Percentiles rank a stretch among this genome's conserved stretches.
Conservation (phyloP, 495 filamentous ascomycete genomes). For the Penicillium macrosclerotiorum region DNA sequence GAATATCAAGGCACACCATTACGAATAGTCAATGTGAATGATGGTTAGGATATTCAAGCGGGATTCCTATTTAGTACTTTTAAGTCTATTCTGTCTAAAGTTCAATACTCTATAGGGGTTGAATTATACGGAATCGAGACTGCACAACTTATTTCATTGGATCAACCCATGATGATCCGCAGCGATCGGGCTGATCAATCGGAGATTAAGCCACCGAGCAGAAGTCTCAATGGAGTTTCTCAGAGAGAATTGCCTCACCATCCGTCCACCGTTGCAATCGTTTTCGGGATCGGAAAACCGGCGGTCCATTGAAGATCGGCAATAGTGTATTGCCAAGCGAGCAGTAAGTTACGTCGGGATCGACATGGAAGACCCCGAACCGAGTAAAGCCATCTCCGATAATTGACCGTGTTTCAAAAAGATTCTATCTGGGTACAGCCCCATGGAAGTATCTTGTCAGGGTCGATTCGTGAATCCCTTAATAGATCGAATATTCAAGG, state of each 20-base stretch:
- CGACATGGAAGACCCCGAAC: slow-evolving; percentile 9
- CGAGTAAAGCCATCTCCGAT: slow-evolving; percentile 10
- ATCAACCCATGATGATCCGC: background rate
- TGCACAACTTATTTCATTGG: background rate
- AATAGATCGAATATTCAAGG: no score
- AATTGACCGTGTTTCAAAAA: slow-evolving; percentile 8
- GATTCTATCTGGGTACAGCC: no score
- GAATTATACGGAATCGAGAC: no score
- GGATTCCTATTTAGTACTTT: no score
- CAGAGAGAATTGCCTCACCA: background rate
- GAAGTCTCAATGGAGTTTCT: no score
- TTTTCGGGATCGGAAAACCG: background rate
- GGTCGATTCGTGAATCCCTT: no score
- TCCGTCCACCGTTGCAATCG: background rate
- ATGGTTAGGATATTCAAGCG: no score
- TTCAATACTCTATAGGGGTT: no score
- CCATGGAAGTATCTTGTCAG: no score
- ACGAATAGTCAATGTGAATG: no score
- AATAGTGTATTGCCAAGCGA: background rate
- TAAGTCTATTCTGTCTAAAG: no score
- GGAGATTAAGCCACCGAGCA: slow-evolving; percentile 1
- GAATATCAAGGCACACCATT: slow-evolving; percentile 12
- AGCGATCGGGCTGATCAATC: slow-evolving; percentile 1
- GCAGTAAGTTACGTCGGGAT: slow-evolving; percentile 3
- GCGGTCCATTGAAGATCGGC: no score